Evolutionary conservation across 1,139 yeast genomes (phyloP), one percentile per base, ranked within the genome.

Genomic region (Yamadazyma triangularis): DNA sequence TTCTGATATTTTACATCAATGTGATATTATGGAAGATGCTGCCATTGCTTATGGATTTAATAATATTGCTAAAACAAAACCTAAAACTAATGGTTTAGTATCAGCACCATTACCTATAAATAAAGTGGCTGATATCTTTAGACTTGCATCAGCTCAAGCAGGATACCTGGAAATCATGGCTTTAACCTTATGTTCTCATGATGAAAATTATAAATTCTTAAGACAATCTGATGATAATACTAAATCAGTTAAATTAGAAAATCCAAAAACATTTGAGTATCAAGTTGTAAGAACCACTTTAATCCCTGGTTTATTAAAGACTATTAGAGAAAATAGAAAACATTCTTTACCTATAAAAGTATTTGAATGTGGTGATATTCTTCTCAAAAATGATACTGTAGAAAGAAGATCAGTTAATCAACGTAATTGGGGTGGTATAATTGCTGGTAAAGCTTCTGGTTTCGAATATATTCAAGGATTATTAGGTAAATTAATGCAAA

Each of bases 21-120:
- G 98, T 71, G 99, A 93, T 61, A 83, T 93, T 46, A 85, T 93
- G 95, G 99, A 93, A 62, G 99, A 93, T 59, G 96, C 89, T 28
- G 98, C 96, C 31, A 83, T 93, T 54, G 95, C 88, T 22, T 93
- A 88, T 56, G 99, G 98, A 37, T 93, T 82, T 70, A 85, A 89
- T 63, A 87, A 86, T 57, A 73, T 93, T 53, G 73, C 73, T 41
- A 86, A 81, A 61, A 80, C 95, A 34, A 83, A 83, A 56, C 93
- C 95, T 38, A 68, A 79, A 45, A 72, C 89, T 35, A 82, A 85
- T 27, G 79, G 89, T 30, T 77, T 88, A 36, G 82, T 86, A 42
- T 95, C 95, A 12, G 71, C 84, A 35, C 88, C 97, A 29, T 75
- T 89, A 54, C 95, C 95, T 36, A 74, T 93, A 51, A 91, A 91